phyloP scores from a whole-genome alignment of 306 rosid genomes.

The Lagenaria siceraria region DNA sequence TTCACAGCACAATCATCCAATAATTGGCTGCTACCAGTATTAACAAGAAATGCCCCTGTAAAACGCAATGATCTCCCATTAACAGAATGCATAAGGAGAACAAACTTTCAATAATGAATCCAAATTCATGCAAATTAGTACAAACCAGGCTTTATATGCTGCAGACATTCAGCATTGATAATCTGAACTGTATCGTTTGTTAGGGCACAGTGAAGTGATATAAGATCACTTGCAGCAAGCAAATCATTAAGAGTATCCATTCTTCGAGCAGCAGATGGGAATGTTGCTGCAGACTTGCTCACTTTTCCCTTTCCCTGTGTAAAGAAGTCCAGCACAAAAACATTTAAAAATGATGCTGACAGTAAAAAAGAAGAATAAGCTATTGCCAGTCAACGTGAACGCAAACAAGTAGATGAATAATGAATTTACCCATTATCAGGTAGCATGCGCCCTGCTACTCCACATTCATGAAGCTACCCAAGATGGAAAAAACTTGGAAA shows the following conservation, averaged over 20 bases:
- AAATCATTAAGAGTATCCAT: constrained; percentile 98
- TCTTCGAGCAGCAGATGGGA: constrained; percentile 86
- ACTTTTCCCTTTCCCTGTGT: constrained; percentile 41
- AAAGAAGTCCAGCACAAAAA: constrained; percentile 7
- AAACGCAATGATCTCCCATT: constrained; percentile 2
- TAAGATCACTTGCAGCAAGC: constrained; percentile 92
- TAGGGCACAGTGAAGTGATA: constrained; percentile 88
- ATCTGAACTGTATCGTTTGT: constrained; percentile 88
- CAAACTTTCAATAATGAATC: not conserved
- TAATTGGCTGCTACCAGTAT: constrained; percentile 89
- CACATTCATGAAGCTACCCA: not conserved
- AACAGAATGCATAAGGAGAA: not conserved
- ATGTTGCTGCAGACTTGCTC: constrained; percentile 27
- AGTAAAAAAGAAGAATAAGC: not conserved
- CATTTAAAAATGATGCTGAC: not conserved
- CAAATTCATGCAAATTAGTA: constrained; percentile 2
- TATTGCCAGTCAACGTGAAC: not conserved
- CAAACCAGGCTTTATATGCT: constrained; percentile 86
- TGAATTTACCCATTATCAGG: constrained; percentile 4
- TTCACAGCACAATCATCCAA: constrained; percentile 97
- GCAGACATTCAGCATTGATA: constrained; percentile 79
- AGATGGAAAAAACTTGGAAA: not conserved
- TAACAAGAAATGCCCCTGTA: constrained; percentile 89
- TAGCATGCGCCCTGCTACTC: not conserved
- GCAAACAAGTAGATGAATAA: not conserved